These are phyloP conservation scores for Cytospora mali DNA, from an alignment of 2,329 filamentous ascomycete genomes.

Conservation along the genomic window DNA sequence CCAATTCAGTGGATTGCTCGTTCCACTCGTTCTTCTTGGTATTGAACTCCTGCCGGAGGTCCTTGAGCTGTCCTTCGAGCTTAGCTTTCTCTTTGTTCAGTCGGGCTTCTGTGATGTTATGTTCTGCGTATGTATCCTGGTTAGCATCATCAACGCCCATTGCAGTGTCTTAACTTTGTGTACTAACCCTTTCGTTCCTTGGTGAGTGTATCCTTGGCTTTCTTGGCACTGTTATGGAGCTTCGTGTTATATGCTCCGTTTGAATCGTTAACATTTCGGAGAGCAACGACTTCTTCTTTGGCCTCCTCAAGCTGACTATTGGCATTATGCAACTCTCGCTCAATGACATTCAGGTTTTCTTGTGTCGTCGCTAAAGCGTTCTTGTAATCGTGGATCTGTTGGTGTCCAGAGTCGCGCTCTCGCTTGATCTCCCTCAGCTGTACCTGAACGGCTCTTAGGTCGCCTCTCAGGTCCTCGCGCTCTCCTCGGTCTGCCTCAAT, in stretches of 20 bases:
- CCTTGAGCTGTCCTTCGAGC: not conserved
- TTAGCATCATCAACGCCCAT: not conserved
- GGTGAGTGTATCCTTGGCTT: not conserved
- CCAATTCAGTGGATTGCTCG: not conserved
- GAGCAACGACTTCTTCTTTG: not conserved
- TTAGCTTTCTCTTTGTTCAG: not conserved
- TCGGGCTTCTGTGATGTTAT: not conserved
- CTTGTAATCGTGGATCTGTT: too few species aligned
- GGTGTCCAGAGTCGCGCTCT: not conserved
- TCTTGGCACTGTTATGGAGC: not conserved
- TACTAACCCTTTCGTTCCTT: not conserved
- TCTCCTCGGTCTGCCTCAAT: not conserved
- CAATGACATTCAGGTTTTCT: not conserved
- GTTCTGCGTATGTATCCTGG: not conserved
- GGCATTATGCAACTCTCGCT: not conserved
- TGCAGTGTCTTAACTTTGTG: not conserved
- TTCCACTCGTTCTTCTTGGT: not conserved
- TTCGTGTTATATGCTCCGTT: not conserved
- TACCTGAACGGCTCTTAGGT: not conserved
- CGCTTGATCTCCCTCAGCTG: not conserved
- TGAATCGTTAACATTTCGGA: not conserved
- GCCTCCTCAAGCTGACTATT: not conserved
- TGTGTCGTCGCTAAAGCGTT: not conserved
- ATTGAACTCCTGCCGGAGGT: not conserved
- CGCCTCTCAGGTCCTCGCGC: not conserved